Evolutionary conservation across 768 basidiomycete genomes (phyloP), one percentile per base, ranked within the genome.

Genomic region (Mycena rosella): DNA sequence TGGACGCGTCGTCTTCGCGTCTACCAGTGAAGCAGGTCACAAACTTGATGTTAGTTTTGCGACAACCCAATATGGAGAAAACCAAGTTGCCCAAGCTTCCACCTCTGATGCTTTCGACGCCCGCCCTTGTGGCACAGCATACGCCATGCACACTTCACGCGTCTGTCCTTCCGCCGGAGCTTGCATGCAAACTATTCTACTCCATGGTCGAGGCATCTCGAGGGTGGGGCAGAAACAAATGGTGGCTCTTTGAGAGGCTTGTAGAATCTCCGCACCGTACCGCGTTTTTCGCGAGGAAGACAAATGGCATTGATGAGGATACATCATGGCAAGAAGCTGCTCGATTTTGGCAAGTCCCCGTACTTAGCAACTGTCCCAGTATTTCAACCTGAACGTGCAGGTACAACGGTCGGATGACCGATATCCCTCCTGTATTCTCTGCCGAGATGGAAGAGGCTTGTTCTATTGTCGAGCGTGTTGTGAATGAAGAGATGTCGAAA

Each of bases 191-290:
- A 55, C 81, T 95, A 24, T 95, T 93, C 76, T 89, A 94, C 69
- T 84, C 83, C 0, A 90, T 95, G 91, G 66, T 91, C 17, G 83
- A 88, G 53, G 79, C 83, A 18, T 89, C 93, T 22, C 82, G 78
- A 44, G 72, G 77, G 10, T 95, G 93, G 94, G 80, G 85, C 68
- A 82, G 88, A 55, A 93, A 92, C 67, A 92, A 89, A 72, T 95
- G 94, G 94, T 95, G 90, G 90, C 83, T 95, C 22, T 91, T 93
- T 76, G 93, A 95, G 73, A 84, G 89, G 24, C 67, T 95, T 17
- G 94, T 95, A 1, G 92, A 95, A 78, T 93, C 92, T 71, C 93
- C 94, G 5, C 94, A 95, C 78, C 83, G 88, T n/a, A 92, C 94
- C 1, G 87, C 91, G 1, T 94, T 95, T 78, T 95, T 87, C 78